Evolutionary conservation across 495 filamentous ascomycete genomes (phyloP).

Genomic region (Podospora appendiculata): DNA sequence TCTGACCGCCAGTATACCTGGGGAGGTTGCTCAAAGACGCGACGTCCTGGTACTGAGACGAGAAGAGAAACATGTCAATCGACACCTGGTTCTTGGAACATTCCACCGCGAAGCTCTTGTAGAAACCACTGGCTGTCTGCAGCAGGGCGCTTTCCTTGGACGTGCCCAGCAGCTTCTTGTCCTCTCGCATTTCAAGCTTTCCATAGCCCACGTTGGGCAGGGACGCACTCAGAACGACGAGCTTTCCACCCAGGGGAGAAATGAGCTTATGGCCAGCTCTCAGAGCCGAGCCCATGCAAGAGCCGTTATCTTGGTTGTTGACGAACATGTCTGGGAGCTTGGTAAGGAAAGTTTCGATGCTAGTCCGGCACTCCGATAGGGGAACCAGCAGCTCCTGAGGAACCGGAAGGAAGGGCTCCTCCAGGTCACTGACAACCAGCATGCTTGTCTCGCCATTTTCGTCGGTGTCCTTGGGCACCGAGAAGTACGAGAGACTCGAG

Average conservation of each 20-base stretch:
- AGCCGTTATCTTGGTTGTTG: conserved; percentile 76
- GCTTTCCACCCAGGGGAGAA: conserved; percentile 85
- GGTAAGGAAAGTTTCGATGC: conserved; percentile 81
- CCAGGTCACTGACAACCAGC: conserved; percentile 92
- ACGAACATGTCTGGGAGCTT: conserved; percentile 97
- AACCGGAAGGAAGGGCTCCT: conserved; percentile 94
- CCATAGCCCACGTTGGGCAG: conserved; percentile 88
- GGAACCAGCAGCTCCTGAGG: conserved; percentile 90
- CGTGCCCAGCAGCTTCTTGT: conserved; percentile 93
- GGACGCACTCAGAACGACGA: conserved; percentile 80
- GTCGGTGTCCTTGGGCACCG: conserved; percentile 78
- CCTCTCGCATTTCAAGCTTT: conserved; percentile 87
- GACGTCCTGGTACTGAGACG: conserved; percentile 93
- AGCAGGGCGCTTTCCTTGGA: conserved; percentile 81
- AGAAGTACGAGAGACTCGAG: conserved; percentile 91
- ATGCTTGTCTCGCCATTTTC: conserved; percentile 77
- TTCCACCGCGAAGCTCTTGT: conserved; percentile 98
- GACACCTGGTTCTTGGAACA: conserved; percentile 98
- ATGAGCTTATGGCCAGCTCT: conserved; percentile 93
- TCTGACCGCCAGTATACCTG: conserved; percentile 94
- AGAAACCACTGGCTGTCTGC: conserved; percentile 90
- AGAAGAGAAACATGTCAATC: conserved; percentile 99
- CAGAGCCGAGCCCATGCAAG: conserved; percentile 88
- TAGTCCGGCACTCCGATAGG: conserved; percentile 77
- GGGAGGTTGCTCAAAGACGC: conserved; percentile 91